Percentiles rank a stretch among this genome's conserved stretches.
Evolutionary conservation across 176 grass and related monocot genomes (phyloP).

Genomic region (Triticum turgidum): DNA sequence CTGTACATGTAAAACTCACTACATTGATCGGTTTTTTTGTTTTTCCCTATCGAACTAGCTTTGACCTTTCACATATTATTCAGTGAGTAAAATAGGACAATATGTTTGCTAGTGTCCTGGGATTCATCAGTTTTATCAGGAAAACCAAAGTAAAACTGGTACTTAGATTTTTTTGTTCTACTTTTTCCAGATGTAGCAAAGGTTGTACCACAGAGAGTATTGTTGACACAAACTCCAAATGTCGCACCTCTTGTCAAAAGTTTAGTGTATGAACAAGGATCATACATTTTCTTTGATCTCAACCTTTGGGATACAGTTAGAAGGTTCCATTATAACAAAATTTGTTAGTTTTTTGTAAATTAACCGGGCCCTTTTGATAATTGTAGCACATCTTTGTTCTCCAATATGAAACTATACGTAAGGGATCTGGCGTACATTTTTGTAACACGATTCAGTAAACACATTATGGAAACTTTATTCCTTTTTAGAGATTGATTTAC

Average conservation of each 20-base stretch:
- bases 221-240: no score
- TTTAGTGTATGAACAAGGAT: conserved; percentile 63
- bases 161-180: no score
- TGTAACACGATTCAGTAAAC: conserved; percentile 19
- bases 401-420: conserved; percentile 64
- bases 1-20: no score
- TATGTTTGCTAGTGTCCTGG: no score
- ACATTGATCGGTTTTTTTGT: no score
- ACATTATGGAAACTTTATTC: neutral
- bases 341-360: neutral
- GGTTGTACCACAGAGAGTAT: no score
- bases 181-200: no score
- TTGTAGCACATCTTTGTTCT: conserved; percentile 68
- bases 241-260: no score
- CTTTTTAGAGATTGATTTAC: neutral
- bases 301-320: conserved; percentile 22
- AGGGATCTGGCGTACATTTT: conserved; percentile 39
- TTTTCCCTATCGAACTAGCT: no score
- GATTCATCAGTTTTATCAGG: no score
- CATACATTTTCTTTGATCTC: conserved; percentile 56
- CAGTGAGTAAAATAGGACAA: no score
- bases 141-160: neutral
- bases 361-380: neutral
- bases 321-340: conserved; percentile 45
- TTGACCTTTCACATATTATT: no score